A percentile compares a stretch with the other conserved stretches of the same genome.
phyloP scores from a whole-genome alignment of 805 yeast genomes.

The Metschnikowia kofuensis region DNA sequence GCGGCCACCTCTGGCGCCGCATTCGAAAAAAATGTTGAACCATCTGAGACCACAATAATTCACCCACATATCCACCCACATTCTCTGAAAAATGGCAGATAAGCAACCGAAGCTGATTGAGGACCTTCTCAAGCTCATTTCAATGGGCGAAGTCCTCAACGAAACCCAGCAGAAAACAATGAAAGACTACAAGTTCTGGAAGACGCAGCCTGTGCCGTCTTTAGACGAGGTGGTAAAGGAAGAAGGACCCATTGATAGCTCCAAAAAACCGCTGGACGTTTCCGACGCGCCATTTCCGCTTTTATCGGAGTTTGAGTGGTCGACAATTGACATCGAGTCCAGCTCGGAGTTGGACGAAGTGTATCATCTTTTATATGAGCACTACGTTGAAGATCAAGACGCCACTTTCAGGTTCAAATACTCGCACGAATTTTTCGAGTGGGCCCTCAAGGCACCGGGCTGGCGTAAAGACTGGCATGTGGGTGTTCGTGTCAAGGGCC shows the following conservation, averaged over 20 bases:
- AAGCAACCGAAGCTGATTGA: conserved; percentile 37
- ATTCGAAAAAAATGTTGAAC: background rate
- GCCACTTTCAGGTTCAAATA: conserved; percentile 91
- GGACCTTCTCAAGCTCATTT: conserved; percentile 55
- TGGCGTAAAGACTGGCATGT: conserved; percentile 87
- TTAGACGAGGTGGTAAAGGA: conserved; percentile 62
- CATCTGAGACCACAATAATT: background rate
- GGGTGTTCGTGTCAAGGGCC: conserved; percentile 82
- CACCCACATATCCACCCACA: background rate
- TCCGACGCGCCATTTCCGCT: conserved; percentile 69
- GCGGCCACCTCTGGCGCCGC: too few species aligned
- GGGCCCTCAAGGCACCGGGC: conserved; percentile 96
- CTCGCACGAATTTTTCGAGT: conserved; percentile 73
- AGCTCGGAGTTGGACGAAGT: conserved; percentile 67
- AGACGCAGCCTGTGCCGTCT: conserved; percentile 89
- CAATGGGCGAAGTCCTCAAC: conserved; percentile 53
- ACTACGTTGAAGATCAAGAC: conserved; percentile 93
- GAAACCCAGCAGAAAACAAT: conserved; percentile 55
- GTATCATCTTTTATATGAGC: conserved; percentile 74
- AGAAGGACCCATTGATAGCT: conserved; percentile 79
- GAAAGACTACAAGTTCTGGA: conserved; percentile 95
- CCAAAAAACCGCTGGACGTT: conserved; percentile 69
- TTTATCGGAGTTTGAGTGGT: conserved; percentile 85
- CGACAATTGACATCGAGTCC: conserved; percentile 60
- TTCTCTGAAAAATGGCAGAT: conserved; percentile 2